Percentiles rank a stretch among this genome's conserved stretches.
Conservation (phyloP, 352 stramenopile genomes). For the Thalassiosira sp. region DNA sequence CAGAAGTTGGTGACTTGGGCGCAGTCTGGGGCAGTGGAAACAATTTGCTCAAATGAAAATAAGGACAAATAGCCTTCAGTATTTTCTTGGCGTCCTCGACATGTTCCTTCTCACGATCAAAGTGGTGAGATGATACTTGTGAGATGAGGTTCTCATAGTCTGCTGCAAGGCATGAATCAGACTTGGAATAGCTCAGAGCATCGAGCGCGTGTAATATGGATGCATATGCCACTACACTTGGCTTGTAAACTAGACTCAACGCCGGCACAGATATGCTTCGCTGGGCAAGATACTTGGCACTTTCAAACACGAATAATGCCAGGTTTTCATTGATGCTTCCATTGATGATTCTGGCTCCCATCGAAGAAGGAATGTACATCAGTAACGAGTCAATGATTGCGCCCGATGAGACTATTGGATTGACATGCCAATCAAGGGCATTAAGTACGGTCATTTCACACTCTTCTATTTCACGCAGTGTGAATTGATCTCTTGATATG, state of each 20-base stretch:
- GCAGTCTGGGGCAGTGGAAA: constrained; percentile 8
- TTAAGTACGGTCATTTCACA: constrained; percentile 47
- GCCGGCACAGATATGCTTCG: constrained; percentile 57
- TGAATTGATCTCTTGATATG: constrained; percentile 61
- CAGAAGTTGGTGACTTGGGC: constrained; percentile 2
- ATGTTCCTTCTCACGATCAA: constrained; percentile 28
- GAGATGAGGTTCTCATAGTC: constrained; percentile 20
- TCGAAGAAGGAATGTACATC: constrained; percentile 23
- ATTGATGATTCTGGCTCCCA: not conserved
- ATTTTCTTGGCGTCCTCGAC: constrained; percentile 28
- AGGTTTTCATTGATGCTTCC: not conserved
- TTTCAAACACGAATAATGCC: constrained; percentile 55
- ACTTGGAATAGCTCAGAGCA: constrained; percentile 28
- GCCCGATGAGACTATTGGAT: constrained; percentile 61
- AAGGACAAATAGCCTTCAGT: constrained; percentile 40
- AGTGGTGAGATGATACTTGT: constrained; percentile 18
- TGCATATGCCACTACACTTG: constrained; percentile 63
- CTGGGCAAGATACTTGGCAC: constrained; percentile 62
- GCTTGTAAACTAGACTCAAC: constrained; percentile 56
- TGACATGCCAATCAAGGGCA: constrained; percentile 61
- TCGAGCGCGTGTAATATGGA: constrained; percentile 68
- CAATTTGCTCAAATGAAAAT: constrained; percentile 32
- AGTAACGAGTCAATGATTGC: constrained; percentile 60
- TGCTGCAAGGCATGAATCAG: not conserved
- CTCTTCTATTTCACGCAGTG: constrained; percentile 38